Evolutionary conservation across 805 yeast genomes (phyloP).

Genomic region (Lipomyces kockii): DNA sequence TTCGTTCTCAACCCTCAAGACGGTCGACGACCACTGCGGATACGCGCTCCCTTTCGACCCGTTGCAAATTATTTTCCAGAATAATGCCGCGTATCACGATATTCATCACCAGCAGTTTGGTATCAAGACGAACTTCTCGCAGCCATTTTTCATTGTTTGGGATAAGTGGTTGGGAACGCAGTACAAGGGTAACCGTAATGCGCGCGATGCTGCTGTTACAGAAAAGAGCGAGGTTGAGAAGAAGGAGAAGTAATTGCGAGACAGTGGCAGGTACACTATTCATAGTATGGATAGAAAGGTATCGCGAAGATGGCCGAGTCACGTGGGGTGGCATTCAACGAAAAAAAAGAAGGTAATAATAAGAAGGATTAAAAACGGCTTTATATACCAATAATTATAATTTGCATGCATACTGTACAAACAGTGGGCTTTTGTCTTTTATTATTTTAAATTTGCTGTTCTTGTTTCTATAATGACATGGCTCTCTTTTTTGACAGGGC

Average conservation of each 20-base stretch:
- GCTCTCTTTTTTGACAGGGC: neutral
- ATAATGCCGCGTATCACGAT: conserved; percentile 94
- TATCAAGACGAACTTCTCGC: conserved; percentile 87
- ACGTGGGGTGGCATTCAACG: no score
- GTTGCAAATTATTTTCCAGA: conserved; percentile 89
- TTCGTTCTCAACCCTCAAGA: conserved; percentile 90
- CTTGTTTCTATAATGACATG: neutral
- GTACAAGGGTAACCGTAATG: conserved; percentile 35
- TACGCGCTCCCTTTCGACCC: conserved; percentile 90
- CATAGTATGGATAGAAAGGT: neutral
- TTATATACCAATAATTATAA: neutral
- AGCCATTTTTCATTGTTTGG: conserved; percentile 97
- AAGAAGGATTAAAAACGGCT: neutral
- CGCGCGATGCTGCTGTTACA: neutral
- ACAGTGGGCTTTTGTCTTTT: neutral
- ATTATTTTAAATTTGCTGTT: neutral
- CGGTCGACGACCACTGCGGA: conserved; percentile 99
- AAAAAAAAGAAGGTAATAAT: no score
- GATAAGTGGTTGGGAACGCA: conserved; percentile 74
- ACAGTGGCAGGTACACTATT: neutral
- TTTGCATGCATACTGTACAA: neutral
- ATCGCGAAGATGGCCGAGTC: neutral
- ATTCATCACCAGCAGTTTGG: conserved; percentile 98
- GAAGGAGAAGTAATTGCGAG: conserved; percentile 19
- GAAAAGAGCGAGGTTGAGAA: conserved; percentile 16